Percentiles rank a stretch among this genome's conserved stretches.
Conservation (phyloP, 1,284 basidiomycete genomes). For the Fomitopsis palustris region DNA sequence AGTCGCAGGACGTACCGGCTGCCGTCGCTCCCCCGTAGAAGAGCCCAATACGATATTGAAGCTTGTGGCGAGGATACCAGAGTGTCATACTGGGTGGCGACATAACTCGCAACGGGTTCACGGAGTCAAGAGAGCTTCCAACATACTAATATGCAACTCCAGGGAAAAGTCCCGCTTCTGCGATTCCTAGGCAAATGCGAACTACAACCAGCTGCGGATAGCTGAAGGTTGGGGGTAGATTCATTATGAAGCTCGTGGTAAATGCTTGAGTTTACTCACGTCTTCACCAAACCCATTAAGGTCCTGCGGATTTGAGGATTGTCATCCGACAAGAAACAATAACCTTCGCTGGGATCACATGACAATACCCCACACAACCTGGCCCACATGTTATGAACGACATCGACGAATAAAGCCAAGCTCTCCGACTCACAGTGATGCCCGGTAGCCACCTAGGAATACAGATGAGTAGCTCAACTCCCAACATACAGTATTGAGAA, state of each 20-base stretch:
- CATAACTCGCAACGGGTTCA: too few relatives aligned
- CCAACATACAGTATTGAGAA: too few relatives aligned
- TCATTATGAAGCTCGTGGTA: conserved; percentile 30
- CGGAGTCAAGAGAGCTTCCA: too few relatives aligned
- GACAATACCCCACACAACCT: too few relatives aligned
- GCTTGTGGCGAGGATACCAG: conserved; percentile 33
- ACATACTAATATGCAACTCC: conserved; percentile 60
- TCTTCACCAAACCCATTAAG: conserved; percentile 65
- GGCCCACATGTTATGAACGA: too few relatives aligned
- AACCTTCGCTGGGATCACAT: too few relatives aligned
- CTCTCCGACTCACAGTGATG: conserved; percentile 23
- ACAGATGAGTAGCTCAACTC: too few relatives aligned
- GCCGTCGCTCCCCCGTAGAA: conserved; percentile 35
- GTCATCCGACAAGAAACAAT: too few relatives aligned
- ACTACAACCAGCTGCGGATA: conserved; percentile 41
- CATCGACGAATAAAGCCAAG: too few relatives aligned
- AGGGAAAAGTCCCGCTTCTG: conserved; percentile 69
- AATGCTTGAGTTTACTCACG: conserved; percentile 28
- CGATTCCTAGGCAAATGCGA: conserved; percentile 43
- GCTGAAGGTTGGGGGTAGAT: conserved; percentile 63
- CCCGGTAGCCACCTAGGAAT: conserved; percentile 29
- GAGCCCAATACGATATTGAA: conserved; percentile 30
- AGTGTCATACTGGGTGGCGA: conserved; percentile 30
- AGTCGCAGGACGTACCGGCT: conserved; percentile 13
- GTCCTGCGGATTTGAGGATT: conserved; percentile 50